A percentile compares a stretch with the other conserved stretches of the same genome.
These are phyloP conservation scores for Hymenoscyphus scutula DNA, from an alignment of 2,329 filamentous ascomycete genomes.

Conservation along the genomic window DNA sequence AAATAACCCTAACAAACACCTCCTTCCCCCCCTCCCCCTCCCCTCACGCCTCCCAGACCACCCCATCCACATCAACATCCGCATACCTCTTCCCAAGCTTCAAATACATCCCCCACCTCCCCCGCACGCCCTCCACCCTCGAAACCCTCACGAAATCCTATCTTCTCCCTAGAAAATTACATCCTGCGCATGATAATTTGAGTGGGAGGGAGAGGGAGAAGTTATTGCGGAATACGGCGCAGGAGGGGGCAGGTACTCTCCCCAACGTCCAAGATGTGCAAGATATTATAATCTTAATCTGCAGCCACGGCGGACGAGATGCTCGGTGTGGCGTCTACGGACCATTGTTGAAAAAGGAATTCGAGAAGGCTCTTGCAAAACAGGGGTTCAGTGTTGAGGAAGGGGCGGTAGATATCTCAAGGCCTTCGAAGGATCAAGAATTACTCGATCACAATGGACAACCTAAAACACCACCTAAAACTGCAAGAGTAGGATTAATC, in stretches of 20 bases:
- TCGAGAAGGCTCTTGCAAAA: conserved; percentile 56
- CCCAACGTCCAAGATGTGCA: conserved; percentile 58
- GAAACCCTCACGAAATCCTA: conserved; percentile 62
- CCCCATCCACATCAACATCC: conserved; percentile 56
- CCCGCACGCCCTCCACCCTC: conserved; percentile 57
- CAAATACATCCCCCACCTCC: conserved; percentile 72
- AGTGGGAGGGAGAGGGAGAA: conserved; percentile 56
- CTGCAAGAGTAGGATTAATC: conserved; percentile 65
- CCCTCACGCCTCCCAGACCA: conserved; percentile 34
- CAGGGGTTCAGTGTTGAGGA: conserved; percentile 49
- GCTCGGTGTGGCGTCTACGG: conserved; percentile 78
- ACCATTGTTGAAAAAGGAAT: conserved; percentile 68
- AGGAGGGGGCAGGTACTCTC: conserved; percentile 50
- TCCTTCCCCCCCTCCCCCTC: conserved; percentile 68
- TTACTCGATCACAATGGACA: conserved; percentile 33
- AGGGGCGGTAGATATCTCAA: conserved; percentile 43
- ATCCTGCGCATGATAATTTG: conserved; percentile 57
- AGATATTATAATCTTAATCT: conserved; percentile 78
- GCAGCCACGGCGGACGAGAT: conserved; percentile 82
- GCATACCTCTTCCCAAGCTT: conserved; percentile 81
- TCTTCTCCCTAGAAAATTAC: conserved; percentile 61
- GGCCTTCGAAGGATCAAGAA: conserved; percentile 34
- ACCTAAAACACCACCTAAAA: conserved; percentile 20
- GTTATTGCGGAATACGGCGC: conserved; percentile 50
- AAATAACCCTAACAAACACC: conserved; percentile 73